phyloP scores from a whole-genome alignment of 225 moss, liverwort and hornwort species.

The Antitrichia curtipendula region DNA sequence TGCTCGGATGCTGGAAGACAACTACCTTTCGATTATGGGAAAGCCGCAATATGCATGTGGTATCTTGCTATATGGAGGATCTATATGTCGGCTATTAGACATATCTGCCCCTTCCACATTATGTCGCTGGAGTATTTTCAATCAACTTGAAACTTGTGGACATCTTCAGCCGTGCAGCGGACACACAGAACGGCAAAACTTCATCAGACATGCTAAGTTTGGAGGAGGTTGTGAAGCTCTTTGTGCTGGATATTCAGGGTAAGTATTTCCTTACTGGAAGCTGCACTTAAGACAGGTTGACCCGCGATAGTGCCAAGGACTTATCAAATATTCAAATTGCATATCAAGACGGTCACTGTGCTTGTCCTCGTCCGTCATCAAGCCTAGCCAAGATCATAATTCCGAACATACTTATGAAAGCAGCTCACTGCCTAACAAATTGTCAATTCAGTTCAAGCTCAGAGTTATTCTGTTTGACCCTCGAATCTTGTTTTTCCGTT shows the following conservation, averaged over 20 bases:
- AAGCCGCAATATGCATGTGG: not conserved
- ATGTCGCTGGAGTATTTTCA: not conserved
- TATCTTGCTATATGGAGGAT: not conserved
- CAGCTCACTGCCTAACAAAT: not conserved
- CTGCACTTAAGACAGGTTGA: not conserved
- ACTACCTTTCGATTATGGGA: not conserved
- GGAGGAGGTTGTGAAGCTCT: not conserved
- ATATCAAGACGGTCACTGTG: not conserved
- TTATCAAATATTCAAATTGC: not conserved
- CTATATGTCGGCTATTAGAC: not conserved
- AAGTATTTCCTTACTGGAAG: not conserved
- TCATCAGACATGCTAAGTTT: not conserved
- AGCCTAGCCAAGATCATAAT: not conserved
- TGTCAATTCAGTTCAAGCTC: not conserved
- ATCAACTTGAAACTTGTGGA: not conserved
- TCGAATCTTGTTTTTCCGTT: not conserved
- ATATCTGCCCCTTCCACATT: not conserved
- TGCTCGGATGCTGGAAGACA: not conserved
- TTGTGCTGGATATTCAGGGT: not conserved
- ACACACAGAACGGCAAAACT: not conserved
- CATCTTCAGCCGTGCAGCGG: not conserved
- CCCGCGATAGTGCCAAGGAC: not conserved
- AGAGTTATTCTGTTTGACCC: not conserved
- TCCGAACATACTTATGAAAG: not conserved
- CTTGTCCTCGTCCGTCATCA: not conserved